These are phyloP conservation scores for Panicum miliaceum DNA, from an alignment of 176 grass and related monocot genomes.

Conservation along the genomic window DNA sequence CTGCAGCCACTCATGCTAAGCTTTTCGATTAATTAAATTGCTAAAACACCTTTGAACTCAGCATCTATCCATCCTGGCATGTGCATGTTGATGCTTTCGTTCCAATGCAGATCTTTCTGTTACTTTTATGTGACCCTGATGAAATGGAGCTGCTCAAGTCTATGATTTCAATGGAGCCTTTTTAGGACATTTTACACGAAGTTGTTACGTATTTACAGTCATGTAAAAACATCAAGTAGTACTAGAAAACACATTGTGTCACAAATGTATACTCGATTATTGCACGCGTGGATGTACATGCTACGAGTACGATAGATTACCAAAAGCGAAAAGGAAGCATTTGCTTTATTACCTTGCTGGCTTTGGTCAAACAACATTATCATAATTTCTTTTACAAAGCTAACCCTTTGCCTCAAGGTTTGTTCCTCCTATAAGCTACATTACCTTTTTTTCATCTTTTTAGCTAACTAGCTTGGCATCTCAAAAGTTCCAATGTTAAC, in stretches of 20 bases:
- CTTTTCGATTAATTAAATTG: not conserved
- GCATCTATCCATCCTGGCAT: slow-evolving; percentile 4
- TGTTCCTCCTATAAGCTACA: not conserved
- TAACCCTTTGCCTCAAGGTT: not conserved
- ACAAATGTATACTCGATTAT: not conserved
- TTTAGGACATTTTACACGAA: too few relatives aligned
- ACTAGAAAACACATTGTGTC: not conserved
- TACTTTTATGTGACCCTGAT: not conserved
- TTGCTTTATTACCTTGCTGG: slow-evolving; percentile 11
- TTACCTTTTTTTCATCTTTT: not conserved
- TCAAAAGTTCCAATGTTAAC: slow-evolving; percentile 24
- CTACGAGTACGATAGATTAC: not conserved
- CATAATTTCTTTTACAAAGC: slow-evolving; percentile 17
- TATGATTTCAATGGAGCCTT: too few relatives aligned
- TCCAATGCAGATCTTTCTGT: not conserved
- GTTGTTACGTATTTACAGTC: not conserved
- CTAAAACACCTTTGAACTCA: not conserved
- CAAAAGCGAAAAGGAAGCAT: not conserved
- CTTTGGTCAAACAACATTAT: slow-evolving; percentile 29
- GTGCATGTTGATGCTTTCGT: not conserved
- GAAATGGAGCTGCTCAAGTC: not conserved
- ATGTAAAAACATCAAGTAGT: not conserved
- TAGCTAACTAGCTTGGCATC: slow-evolving; percentile 15
- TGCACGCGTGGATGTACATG: not conserved
- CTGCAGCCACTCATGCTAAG: not conserved